A percentile compares a stretch with the other conserved stretches of the same genome.
phyloP scores from a whole-genome alignment of 306 rosid species.

The Clitoria ternatea region DNA sequence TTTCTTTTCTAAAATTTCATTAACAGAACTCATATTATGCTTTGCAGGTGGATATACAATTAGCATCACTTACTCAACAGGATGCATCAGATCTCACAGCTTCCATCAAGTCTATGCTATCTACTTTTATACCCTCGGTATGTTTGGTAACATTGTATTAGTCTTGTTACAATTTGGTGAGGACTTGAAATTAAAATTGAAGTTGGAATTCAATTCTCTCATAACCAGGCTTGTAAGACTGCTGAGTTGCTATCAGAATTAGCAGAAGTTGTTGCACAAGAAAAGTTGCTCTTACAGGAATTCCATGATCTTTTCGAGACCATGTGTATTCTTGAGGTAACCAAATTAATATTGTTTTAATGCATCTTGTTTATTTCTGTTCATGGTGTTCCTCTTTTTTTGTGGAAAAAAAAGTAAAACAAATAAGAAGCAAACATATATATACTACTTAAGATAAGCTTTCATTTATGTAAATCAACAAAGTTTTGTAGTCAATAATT shows the following conservation, averaged over 20 bases:
- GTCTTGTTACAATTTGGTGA: not conserved
- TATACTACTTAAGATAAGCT: not conserved
- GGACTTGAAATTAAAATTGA: not conserved
- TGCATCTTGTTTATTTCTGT: not conserved
- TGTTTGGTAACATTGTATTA: not conserved
- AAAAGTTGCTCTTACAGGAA: conserved; percentile 59
- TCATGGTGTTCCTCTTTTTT: not conserved
- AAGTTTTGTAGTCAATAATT: not conserved
- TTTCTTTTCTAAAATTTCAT: not conserved
- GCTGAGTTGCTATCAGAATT: conserved; percentile 45
- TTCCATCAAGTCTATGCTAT: conserved; percentile 37
- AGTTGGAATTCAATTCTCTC: not conserved
- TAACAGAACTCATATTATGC: not conserved
- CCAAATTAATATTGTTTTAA: not conserved
- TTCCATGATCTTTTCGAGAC: conserved; percentile 35
- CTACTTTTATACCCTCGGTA: conserved; percentile 43
- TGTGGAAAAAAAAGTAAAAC: not conserved
- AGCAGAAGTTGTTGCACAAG: conserved; percentile 57
- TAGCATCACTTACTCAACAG: conserved; percentile 19
- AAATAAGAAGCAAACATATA: not conserved
- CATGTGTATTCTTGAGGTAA: conserved; percentile 57
- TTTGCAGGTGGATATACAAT: conserved; percentile 42
- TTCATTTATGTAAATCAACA: not conserved
- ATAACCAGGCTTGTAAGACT: conserved; percentile 46
- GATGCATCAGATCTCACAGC: conserved; percentile 46